These are phyloP conservation scores for Aspergillus thermomutatus DNA, from an alignment of 2,329 filamentous ascomycete species.

Conservation along the genomic window DNA sequence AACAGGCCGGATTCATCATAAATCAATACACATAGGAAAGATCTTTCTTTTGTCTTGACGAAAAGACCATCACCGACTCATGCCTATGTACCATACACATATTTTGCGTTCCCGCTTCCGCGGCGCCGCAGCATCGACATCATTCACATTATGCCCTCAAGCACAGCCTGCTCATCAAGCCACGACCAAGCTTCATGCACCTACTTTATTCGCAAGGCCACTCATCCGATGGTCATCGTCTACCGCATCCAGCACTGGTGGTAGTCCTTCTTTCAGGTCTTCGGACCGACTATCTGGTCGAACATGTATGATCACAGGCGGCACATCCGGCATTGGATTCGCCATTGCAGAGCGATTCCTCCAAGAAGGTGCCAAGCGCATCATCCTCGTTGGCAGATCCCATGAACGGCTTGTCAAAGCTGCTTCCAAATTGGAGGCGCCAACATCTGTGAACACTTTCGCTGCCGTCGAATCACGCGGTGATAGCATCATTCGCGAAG, in stretches of 20 bases:
- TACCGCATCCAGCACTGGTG: background rate
- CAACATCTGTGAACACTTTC: background rate
- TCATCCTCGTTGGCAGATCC: slow-evolving; percentile 60
- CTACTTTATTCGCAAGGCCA: background rate
- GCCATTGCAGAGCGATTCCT: slow-evolving; percentile 67
- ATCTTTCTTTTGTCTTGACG: background rate
- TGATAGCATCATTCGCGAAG: background rate
- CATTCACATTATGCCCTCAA: background rate
- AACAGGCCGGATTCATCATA: background rate
- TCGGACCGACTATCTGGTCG: slow-evolving; percentile 30
- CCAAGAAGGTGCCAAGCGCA: slow-evolving; percentile 54
- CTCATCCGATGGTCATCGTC: slow-evolving; percentile 3
- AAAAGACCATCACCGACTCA: background rate
- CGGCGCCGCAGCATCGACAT: background rate
- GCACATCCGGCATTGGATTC: slow-evolving; percentile 66
- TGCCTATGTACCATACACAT: background rate
- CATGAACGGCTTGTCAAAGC: slow-evolving; percentile 44
- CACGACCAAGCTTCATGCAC: background rate
- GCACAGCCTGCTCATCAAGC: background rate
- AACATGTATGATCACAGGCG: slow-evolving; percentile 62
- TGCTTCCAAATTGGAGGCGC: slow-evolving; percentile 21
- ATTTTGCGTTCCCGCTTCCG: background rate
- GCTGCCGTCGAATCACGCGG: background rate
- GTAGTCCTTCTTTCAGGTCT: slow-evolving; percentile 7
- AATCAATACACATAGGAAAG: background rate